Conservation (phyloP, 495 filamentous ascomycete genomes). For the Acidomyces sp. region DNA sequence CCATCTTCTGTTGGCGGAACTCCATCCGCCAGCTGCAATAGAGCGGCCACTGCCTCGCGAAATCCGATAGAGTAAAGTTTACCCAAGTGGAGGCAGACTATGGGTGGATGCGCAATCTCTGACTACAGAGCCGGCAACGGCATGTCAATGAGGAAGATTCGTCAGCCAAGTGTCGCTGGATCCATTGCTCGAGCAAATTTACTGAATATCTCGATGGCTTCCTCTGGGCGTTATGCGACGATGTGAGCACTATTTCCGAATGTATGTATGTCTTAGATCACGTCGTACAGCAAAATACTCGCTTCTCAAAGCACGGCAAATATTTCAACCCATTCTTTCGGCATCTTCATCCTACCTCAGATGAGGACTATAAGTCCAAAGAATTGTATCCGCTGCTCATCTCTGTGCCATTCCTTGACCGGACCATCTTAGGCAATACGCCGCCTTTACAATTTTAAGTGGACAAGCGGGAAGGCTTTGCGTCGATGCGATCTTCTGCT, state of each 20-base stretch:
- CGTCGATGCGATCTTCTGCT: slow-evolving; percentile 22
- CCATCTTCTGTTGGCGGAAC: slow-evolving; percentile 12
- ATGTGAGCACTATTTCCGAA: slow-evolving; percentile 2
- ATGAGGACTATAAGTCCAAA: neutral
- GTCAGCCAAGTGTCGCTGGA: slow-evolving; percentile 26
- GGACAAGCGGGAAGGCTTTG: slow-evolving; percentile 29
- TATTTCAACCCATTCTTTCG: slow-evolving; percentile 31
- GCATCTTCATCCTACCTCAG: slow-evolving; percentile 10
- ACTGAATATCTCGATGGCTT: slow-evolving; percentile 27
- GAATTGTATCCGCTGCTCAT: slow-evolving; percentile 21
- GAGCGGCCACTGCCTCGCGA: slow-evolving; percentile 9
- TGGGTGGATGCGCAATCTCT: slow-evolving; percentile 29
- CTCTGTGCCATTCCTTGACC: slow-evolving; percentile 30
- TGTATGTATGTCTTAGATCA: slow-evolving; percentile 6
- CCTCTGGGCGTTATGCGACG: slow-evolving; percentile 12
- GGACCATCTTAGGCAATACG: slow-evolving; percentile 23
- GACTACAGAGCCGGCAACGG: slow-evolving; percentile 20
- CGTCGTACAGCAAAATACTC: slow-evolving; percentile 24
- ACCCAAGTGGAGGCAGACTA: slow-evolving; percentile 23
- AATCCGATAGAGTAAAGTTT: slow-evolving; percentile 26
- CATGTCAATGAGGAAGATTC: slow-evolving; percentile 18
- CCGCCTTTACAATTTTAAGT: slow-evolving; percentile 30
- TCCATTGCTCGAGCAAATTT: slow-evolving; percentile 31
- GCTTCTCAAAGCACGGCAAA: slow-evolving; percentile 32
- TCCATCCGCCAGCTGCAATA: slow-evolving; percentile 3